phyloP scores from a whole-genome alignment of 2,329 filamentous ascomycete species.

The Boeremia exigua region DNA sequence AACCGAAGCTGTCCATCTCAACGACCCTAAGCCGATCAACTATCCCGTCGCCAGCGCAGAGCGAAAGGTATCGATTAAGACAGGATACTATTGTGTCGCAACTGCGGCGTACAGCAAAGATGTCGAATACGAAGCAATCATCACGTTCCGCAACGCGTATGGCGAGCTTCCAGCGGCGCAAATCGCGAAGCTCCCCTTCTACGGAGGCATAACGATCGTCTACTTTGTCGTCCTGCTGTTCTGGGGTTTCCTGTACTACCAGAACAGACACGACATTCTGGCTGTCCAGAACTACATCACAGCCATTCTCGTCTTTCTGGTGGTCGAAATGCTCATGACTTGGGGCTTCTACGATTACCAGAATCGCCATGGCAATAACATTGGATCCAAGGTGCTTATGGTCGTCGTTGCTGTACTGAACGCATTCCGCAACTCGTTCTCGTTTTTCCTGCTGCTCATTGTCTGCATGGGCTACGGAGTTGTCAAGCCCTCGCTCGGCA shows the following conservation, averaged over 20 bases:
- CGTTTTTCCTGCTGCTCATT: slow-evolving; percentile 95
- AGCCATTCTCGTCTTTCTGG: slow-evolving; percentile 90
- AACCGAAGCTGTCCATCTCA: slow-evolving; percentile 82
- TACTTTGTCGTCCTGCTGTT: slow-evolving; percentile 87
- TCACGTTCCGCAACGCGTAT: slow-evolving; percentile 94
- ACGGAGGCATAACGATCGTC: slow-evolving; percentile 89
- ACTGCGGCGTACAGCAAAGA: slow-evolving; percentile 72
- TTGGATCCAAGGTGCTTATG: slow-evolving; percentile 83
- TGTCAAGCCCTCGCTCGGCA: slow-evolving; percentile 89
- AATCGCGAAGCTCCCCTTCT: slow-evolving; percentile 96
- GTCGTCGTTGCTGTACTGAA: slow-evolving; percentile 92
- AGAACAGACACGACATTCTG: slow-evolving; percentile 91
- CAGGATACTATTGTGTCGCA: slow-evolving; percentile 94
- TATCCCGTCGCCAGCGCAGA: slow-evolving; percentile 70
- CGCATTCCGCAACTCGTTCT: slow-evolving; percentile 94
- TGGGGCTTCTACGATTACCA: slow-evolving; percentile 99
- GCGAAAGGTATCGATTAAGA: slow-evolving; percentile 61
- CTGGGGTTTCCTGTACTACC: slow-evolving; percentile 95
- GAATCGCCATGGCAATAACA: slow-evolving; percentile 85
- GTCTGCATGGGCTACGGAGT: slow-evolving; percentile 99
- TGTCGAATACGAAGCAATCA: slow-evolving; percentile 75
- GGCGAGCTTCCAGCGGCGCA: slow-evolving; percentile 94
- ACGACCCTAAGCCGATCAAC: slow-evolving; percentile 73
- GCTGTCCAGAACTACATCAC: slow-evolving; percentile 99
- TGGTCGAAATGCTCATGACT: slow-evolving; percentile 96